phyloP scores from a whole-genome alignment of 2,329 filamentous ascomycete genomes.

The Verticillium nonalfalfae region DNA sequence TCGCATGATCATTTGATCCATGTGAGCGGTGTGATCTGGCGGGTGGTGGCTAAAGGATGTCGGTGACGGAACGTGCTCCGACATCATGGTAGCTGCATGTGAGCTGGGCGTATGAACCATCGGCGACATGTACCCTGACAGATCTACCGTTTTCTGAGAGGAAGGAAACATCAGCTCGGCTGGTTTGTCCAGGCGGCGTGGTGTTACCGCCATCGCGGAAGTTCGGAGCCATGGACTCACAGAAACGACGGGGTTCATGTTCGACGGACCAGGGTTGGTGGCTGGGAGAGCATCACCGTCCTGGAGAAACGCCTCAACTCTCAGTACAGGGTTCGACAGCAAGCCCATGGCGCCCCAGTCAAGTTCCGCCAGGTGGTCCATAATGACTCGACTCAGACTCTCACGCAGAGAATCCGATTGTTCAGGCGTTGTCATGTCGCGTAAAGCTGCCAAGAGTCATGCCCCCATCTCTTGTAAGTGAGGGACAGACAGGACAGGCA shows the following conservation, averaged over 20 bases:
- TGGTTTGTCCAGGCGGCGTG: not conserved
- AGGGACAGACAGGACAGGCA: not conserved
- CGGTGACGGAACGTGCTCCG: not conserved
- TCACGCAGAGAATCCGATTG: slow-evolving; percentile 10
- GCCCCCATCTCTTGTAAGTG: not conserved
- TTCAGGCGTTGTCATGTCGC: slow-evolving; percentile 10
- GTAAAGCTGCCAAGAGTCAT: not conserved
- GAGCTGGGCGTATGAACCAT: not conserved
- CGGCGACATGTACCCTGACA: slow-evolving; percentile 11
- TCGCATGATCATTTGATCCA: not conserved
- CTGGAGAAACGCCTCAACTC: slow-evolving; percentile 12
- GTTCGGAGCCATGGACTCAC: slow-evolving; percentile 3
- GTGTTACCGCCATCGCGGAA: not conserved
- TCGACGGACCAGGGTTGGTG: slow-evolving; percentile 4
- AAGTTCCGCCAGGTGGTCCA: slow-evolving; percentile 10
- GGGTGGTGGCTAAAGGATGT: not conserved
- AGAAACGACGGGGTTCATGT: slow-evolving; percentile 9
- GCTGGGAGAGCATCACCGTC: slow-evolving; percentile 6
- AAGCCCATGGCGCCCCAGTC: slow-evolving; percentile 10
- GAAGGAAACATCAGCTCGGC: not conserved
- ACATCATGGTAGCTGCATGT: not conserved
- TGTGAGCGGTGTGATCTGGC: not conserved
- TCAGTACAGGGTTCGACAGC: slow-evolving; percentile 10
- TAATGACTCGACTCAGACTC: slow-evolving; percentile 10
- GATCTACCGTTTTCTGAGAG: slow-evolving; percentile 12